phyloP scores from a whole-genome alignment of 1,139 yeast species.

The Lodderomyces theae region DNA sequence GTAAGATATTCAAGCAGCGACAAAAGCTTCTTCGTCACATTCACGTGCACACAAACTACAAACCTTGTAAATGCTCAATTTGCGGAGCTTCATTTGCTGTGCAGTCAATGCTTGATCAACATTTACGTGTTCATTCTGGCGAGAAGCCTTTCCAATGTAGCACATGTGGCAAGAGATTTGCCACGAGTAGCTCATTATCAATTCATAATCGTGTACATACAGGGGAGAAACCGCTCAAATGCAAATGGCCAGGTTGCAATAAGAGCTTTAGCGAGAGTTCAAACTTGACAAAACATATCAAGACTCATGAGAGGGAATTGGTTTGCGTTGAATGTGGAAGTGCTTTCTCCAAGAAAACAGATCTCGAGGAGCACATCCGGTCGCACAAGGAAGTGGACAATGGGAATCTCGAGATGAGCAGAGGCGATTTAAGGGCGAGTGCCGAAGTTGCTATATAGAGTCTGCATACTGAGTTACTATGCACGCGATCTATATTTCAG shows the following conservation, averaged over 20 bases:
- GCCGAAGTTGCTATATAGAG: background rate
- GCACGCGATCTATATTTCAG: too few relatives aligned
- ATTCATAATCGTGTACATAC: constrained; percentile 55
- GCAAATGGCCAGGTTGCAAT: constrained; percentile 78
- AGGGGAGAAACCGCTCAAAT: constrained; percentile 73
- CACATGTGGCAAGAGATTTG: constrained; percentile 49
- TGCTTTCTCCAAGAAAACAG: constrained; percentile 47
- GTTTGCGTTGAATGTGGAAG: constrained; percentile 52
- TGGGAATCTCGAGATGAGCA: background rate
- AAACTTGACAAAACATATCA: constrained; percentile 85
- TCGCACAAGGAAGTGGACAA: constrained; percentile 16
- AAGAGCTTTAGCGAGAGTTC: constrained; percentile 87
- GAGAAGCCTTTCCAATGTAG: constrained; percentile 57
- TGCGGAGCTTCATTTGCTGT: constrained; percentile 74
- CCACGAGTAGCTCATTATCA: constrained; percentile 53
- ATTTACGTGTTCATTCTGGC: constrained; percentile 84
- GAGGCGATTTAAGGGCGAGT: background rate
- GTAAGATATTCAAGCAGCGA: constrained; percentile 68
- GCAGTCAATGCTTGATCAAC: constrained; percentile 66
- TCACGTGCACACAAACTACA: constrained; percentile 81
- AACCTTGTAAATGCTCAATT: constrained; percentile 66
- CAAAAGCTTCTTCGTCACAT: constrained; percentile 86
- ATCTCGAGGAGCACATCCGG: constrained; percentile 39
- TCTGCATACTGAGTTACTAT: too few relatives aligned
- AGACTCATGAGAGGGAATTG: constrained; percentile 53